Conservation (phyloP, 768 basidiomycete species). For the Lactarius hengduanensis region DNA sequence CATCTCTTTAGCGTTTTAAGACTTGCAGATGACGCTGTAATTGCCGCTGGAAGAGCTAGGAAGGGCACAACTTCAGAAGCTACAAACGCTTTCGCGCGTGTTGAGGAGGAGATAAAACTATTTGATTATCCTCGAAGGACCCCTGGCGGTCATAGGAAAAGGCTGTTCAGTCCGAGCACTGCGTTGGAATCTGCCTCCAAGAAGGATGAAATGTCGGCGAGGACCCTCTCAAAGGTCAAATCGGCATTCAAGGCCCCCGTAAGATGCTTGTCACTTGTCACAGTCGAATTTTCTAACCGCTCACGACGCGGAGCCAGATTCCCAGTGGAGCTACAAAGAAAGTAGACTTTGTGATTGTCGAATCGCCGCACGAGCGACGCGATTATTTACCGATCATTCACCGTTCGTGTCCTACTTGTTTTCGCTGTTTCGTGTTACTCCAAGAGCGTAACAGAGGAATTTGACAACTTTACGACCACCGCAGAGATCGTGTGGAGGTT, state of each 20-base stretch:
- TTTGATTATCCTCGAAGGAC: too few species aligned
- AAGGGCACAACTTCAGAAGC: neutral
- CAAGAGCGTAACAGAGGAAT: neutral
- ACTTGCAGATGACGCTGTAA: conserved; percentile 9
- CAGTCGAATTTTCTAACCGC: neutral
- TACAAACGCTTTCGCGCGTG: neutral
- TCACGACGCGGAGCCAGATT: neutral
- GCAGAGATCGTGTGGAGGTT: conserved; percentile 2
- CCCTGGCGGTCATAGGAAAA: too few species aligned
- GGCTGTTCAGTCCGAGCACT: neutral
- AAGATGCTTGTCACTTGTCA: neutral
- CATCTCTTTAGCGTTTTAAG: neutral
- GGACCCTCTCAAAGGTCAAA: neutral
- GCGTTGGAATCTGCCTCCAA: neutral
- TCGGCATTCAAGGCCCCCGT: neutral
- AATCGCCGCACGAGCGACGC: neutral
- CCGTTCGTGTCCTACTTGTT: neutral
- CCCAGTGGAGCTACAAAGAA: neutral
- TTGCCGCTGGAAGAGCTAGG: neutral
- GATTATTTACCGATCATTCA: neutral
- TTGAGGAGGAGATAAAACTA: neutral
- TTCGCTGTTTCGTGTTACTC: neutral
- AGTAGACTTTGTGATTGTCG: neutral
- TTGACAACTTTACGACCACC: neutral
- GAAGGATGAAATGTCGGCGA: neutral